Evolutionary conservation across 2,329 filamentous ascomycete species (phyloP), one percentile per base, ranked within the genome.

Genomic region (Diaporthe citrichinensis): DNA sequence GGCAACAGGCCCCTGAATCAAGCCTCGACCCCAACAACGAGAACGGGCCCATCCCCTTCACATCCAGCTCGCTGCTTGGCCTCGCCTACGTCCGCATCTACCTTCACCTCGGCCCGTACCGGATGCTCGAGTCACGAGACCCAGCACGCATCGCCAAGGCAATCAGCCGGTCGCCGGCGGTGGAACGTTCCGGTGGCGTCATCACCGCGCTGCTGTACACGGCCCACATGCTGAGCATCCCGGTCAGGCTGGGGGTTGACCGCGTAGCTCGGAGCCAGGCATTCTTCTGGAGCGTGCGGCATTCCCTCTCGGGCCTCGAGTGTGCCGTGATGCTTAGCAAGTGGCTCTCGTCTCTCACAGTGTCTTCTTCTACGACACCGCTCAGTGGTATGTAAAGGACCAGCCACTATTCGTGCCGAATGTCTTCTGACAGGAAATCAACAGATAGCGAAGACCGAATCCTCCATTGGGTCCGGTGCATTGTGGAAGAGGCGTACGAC

Each of bases 221-320:
- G 1, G 87, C 88, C 0, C 89, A 91, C 61, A 88, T 88, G 10
- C 82, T 91, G 0, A 90, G 88, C 65, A 90, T 90, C 0, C 89
- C 89, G 0, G 89, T 91, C 7, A 83, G 89, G 31, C 79, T 91
- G 0, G 89, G 89, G 0, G 86, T 91, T 23, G 88, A 89, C 71
- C 85, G 87, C 20, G 89, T 91, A 0, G 88, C 88, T 0, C 83
- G 87, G 23, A 91, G 88, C 23, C 88, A 90, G 69, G 88, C 88
- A 0, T 88, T 90, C 59, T 88, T 90, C 65, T 91, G 89, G 89
- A 89, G 88, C 6, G 88, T 90, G 3, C 84, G 90, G n/a, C 89
- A 91, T 71, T 88, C 88, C 0, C 82, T 91, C 0, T 89, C 87
- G 5, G 87, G 87, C 1, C 82, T 91, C 0, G 89, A 91, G 78